These are phyloP conservation scores for Candida adriatica DNA, from an alignment of 805 yeast genomes.

Conservation along the genomic window DNA sequence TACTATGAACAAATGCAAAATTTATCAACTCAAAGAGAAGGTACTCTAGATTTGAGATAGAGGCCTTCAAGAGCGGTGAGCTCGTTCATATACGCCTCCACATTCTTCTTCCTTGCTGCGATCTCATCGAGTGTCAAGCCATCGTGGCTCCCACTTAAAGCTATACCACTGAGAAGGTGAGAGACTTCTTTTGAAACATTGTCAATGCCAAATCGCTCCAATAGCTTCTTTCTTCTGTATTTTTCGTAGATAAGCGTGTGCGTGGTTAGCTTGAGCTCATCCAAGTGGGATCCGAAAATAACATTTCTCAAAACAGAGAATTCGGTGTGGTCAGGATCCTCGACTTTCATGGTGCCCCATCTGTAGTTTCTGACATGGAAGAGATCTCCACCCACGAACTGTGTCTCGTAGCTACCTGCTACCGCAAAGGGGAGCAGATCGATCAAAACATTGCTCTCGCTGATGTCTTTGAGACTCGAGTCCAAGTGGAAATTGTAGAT, in stretches of 20 bases:
- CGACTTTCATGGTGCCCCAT: slow-evolving; percentile 61
- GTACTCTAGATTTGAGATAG: neutral
- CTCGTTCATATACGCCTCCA: slow-evolving; percentile 16
- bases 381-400: slow-evolving; percentile 24
- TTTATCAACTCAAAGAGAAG: neutral
- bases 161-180: neutral
- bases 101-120: slow-evolving; percentile 12
- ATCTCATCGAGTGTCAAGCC: slow-evolving; percentile 13
- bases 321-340: slow-evolving; percentile 57
- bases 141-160: slow-evolving; percentile 1
- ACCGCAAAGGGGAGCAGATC: slow-evolving; percentile 57
- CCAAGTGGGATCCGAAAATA: slow-evolving; percentile 69
- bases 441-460: slow-evolving; percentile 31
- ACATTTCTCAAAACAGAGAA: slow-evolving; percentile 65
- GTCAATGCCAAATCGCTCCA: slow-evolving; percentile 1
- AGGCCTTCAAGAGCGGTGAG: slow-evolving; percentile 14
- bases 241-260: slow-evolving; percentile 71
- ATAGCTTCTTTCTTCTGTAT: slow-evolving; percentile 65
- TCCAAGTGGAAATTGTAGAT: slow-evolving; percentile 62
- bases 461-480: slow-evolving; percentile 11
- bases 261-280: slow-evolving; percentile 76
- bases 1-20: neutral
- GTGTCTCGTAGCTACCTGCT: slow-evolving; percentile 45
- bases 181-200: neutral
- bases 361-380: slow-evolving; percentile 51